These are phyloP conservation scores for Diaporthe amygdali DNA, from an alignment of 2,329 filamentous ascomycete species.

Conservation along the genomic window DNA sequence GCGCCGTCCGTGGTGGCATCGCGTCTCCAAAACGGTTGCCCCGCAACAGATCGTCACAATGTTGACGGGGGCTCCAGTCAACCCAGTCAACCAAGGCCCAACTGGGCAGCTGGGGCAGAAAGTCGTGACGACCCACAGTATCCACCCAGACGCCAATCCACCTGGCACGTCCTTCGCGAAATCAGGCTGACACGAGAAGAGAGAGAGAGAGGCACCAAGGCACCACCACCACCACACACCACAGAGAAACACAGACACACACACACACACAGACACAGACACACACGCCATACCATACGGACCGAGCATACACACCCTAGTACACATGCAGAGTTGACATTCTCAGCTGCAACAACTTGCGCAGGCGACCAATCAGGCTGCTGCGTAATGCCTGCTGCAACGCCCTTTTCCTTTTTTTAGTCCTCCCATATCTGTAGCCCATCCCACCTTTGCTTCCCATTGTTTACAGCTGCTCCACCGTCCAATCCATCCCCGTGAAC, in stretches of 20 bases:
- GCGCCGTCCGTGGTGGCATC: conserved; percentile 1
- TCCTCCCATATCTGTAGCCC: neutral
- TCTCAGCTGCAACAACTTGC: conserved; percentile 11
- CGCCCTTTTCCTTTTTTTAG: conserved; percentile 6
- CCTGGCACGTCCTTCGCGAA: conserved; percentile 9
- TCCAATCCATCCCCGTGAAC: conserved; percentile 3
- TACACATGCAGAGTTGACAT: conserved; percentile 11
- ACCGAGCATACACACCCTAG: neutral
- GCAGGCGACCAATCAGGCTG: neutral
- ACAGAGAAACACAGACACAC: neutral
- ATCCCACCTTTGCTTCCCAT: conserved; percentile 9
- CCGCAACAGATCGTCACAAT: conserved; percentile 11
- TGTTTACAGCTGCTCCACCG: conserved; percentile 13
- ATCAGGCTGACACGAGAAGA: conserved; percentile 7
- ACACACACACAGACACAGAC: neutral
- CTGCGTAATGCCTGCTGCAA: conserved; percentile 2
- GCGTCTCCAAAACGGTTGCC: conserved; percentile 14
- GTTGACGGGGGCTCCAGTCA: conserved; percentile 9
- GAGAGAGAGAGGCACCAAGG: too few species aligned
- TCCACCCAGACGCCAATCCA: neutral
- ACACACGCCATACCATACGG: neutral
- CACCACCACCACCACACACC: too few species aligned
- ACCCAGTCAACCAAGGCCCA: too few species aligned
- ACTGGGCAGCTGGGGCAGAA: too few species aligned
- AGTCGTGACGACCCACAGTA: neutral